Percentiles rank a stretch among this genome's conserved stretches.
These are phyloP conservation scores for Setomelanomma holmii DNA, from an alignment of 2,329 filamentous ascomycete genomes.

Conservation along the genomic window DNA sequence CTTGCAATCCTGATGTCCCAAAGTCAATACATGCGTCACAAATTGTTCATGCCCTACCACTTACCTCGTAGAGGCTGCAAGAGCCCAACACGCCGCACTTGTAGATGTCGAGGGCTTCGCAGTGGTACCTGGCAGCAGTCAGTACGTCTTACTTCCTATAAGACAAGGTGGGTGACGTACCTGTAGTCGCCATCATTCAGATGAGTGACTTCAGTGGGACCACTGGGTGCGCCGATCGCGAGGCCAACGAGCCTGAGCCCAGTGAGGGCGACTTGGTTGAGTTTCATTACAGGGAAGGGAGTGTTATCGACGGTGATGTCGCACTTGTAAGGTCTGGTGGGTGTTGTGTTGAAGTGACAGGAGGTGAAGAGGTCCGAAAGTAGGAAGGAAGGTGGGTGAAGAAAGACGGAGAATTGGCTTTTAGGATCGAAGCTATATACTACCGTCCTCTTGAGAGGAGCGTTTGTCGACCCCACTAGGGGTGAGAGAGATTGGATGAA, in stretches of 20 bases:
- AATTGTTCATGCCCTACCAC: too few relatives aligned
- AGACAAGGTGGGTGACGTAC: too few relatives aligned
- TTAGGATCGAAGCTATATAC: background rate
- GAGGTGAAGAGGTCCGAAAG: background rate
- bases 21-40: too few relatives aligned
- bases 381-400: background rate
- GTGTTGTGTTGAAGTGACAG: background rate
- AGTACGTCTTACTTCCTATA: too few relatives aligned
- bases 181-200: too few relatives aligned
- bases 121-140: too few relatives aligned
- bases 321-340: background rate
- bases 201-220: background rate
- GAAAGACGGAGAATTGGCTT: background rate
- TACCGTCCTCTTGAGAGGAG: background rate
- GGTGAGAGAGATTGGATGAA: background rate
- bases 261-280: conserved; percentile 4
- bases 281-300: conserved; percentile 11
- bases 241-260: conserved; percentile 10
- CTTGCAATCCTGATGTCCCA: too few relatives aligned
- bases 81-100: too few relatives aligned
- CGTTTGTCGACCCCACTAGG: background rate
- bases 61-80: too few relatives aligned
- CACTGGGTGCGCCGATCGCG: background rate
- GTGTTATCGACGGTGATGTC: background rate
- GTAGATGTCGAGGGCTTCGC: too few relatives aligned